Evolutionary conservation across 768 basidiomycete species (phyloP).

Genomic region (Auricularia sp.): DNA sequence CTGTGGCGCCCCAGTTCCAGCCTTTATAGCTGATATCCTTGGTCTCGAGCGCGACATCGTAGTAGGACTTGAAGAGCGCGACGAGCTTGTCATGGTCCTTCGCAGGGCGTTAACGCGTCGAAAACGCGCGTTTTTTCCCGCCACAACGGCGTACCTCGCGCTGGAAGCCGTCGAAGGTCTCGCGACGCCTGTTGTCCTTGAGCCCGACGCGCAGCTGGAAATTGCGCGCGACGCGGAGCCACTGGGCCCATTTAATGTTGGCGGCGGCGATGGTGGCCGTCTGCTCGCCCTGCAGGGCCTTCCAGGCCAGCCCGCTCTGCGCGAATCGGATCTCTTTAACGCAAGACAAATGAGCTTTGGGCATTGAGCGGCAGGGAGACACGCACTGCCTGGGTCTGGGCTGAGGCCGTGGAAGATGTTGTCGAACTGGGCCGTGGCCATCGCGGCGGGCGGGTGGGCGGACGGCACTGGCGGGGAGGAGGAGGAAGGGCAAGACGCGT

Average conservation of each 20-base stretch:
- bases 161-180: constrained; percentile 89
- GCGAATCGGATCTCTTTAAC: constrained; percentile 76
- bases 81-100: constrained; percentile 89
- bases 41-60: constrained; percentile 72
- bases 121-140: not conserved
- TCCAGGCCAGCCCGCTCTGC: constrained; percentile 90
- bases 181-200: constrained; percentile 56
- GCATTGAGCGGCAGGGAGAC: not conserved
- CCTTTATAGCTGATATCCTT: constrained; percentile 86
- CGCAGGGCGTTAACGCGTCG: constrained; percentile 1
- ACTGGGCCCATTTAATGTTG: constrained; percentile 83
- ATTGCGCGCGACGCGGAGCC: constrained; percentile 85
- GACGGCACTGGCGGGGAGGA: not conserved
- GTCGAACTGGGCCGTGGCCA: constrained; percentile 73
- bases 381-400: constrained; percentile 65
- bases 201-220: constrained; percentile 83
- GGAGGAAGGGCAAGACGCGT: not conserved
- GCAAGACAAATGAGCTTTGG: constrained; percentile 1
- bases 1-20: constrained; percentile 97
- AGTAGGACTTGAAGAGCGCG: constrained; percentile 75
- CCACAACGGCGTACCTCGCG: constrained; percentile 57
- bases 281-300: constrained; percentile 42
- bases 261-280: constrained; percentile 53
- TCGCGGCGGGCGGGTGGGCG: constrained; percentile 16
- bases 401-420: constrained; percentile 68